These are phyloP conservation scores for Somion occarium DNA, from an alignment of 1,284 basidiomycete species.

Conservation along the genomic window DNA sequence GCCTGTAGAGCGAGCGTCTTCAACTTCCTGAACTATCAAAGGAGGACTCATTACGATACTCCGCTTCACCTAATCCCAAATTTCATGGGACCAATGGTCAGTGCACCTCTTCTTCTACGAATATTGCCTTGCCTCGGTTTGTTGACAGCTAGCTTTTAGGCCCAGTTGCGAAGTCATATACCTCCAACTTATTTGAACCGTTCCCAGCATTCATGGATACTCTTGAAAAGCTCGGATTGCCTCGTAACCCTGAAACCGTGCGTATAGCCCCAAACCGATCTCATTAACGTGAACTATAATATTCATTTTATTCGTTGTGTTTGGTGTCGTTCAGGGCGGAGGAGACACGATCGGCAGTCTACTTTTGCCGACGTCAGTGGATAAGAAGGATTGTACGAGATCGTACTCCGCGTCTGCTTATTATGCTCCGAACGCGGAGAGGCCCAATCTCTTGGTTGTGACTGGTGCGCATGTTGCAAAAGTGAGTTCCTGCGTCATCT, in stretches of 20 bases:
- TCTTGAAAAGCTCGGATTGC: conserved; percentile 7
- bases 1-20: background rate
- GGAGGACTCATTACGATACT: background rate
- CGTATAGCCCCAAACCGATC: too few species aligned
- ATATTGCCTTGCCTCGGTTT: too few species aligned
- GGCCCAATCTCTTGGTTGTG: conserved; percentile 5
- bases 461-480: conserved; percentile 5
- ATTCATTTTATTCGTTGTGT: too few species aligned
- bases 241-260: too few species aligned
- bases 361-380: too few species aligned
- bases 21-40: conserved; percentile 1
- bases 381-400: background rate
- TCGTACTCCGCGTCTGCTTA: conserved; percentile 5
- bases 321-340: too few species aligned
- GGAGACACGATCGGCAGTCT: too few species aligned
- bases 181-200: conserved; percentile 5
- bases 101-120: background rate
- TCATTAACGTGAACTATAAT: too few species aligned
- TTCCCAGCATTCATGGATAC: too few species aligned
- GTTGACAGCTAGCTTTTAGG: too few species aligned
- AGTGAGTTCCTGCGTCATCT: too few species aligned
- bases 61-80: conserved; percentile 1
- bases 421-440: conserved; percentile 2
- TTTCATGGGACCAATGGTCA: conserved; percentile 11
- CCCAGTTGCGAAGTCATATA: conserved; percentile 13